phyloP scores from a whole-genome alignment of 164 flowering plant genomes.

The Paratinospora sagittata region DNA sequence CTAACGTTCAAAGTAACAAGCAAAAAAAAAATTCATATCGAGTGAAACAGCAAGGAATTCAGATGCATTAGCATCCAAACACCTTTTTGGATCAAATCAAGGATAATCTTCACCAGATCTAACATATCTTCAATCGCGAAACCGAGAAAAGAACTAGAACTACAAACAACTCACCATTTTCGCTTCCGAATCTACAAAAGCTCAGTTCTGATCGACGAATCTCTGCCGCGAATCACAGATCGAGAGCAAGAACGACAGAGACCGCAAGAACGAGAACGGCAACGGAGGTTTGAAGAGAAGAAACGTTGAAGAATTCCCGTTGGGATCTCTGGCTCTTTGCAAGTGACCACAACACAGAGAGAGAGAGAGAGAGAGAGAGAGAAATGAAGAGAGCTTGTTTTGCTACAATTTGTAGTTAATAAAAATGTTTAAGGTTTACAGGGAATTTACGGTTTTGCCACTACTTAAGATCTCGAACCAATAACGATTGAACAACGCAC shows the following conservation, averaged over 20 bases:
- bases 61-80: neutral
- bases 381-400: neutral
- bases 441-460: neutral
- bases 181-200: neutral
- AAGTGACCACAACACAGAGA: neutral
- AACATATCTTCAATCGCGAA: neutral
- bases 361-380: neutral
- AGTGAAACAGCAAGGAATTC: neutral
- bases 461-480: neutral
- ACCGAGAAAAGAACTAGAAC: neutral
- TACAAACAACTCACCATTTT: neutral
- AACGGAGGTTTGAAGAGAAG: neutral
- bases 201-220: neutral
- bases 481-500: no score
- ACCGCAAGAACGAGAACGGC: neutral
- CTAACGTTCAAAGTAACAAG: neutral
- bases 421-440: neutral
- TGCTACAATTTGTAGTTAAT: neutral
- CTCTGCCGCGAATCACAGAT: neutral
- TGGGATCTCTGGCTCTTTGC: neutral
- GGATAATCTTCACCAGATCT: neutral
- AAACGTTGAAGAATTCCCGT: neutral
- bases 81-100: slow-evolving; percentile 1
- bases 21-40: no score
- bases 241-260: neutral